Base-by-base conservation (phyloP, 176 grass and related monocot genomes). In the Oryza meyeriana region DNA sequence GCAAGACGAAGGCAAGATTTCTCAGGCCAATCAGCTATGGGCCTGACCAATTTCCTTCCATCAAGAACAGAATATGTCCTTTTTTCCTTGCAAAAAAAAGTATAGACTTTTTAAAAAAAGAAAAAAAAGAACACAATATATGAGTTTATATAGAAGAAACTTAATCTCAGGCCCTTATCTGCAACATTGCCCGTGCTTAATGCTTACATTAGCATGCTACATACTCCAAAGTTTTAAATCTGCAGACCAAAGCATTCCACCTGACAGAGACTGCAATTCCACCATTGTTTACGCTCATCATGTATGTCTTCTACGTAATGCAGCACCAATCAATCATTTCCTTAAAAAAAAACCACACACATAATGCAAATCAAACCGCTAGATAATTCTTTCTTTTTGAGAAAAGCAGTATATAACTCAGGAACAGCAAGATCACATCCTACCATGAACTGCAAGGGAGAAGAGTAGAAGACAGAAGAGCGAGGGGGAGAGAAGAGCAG, bases 401-500 rank as follows among this genome's bases (percentile, higher is more conserved):
- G 17, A 52, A 17, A 58, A 25, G 48, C 17, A 30, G 8, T 71
- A 74, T 86, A 86, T 79, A 79, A 91, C n/a, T 22, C 65, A n/a
- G 57, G 66, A 40, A 47, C 12, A 73, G 42, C 58, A 50, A 10
- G 75, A 36, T 50, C 55, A 20, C 26, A 71, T 68, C n/a, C 52
- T 24, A 22, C 0, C 7, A 58, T 42, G 20, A 69, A 35, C 52
- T 24, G 20, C 39, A 11, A 72, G 16, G 57, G 22, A 78, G 20
- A 44, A 47, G 55, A 3, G 6, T 0, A 45, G 42, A 40, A 9
- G 52, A 22, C 9, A 18, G n/a, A 1, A 58, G 22, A 0, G 22
- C 2, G 22, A 3, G 52, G 10, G 4, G 17, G 30, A 11, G 20
- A 69, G 20, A 26, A 69, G 27, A 52, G 79, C 8, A 6, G 0